Evolutionary conservation across 1,284 basidiomycete species (phyloP), one percentile per base, ranked within the genome.

Genomic region (Lignosus rhinocerotis): DNA sequence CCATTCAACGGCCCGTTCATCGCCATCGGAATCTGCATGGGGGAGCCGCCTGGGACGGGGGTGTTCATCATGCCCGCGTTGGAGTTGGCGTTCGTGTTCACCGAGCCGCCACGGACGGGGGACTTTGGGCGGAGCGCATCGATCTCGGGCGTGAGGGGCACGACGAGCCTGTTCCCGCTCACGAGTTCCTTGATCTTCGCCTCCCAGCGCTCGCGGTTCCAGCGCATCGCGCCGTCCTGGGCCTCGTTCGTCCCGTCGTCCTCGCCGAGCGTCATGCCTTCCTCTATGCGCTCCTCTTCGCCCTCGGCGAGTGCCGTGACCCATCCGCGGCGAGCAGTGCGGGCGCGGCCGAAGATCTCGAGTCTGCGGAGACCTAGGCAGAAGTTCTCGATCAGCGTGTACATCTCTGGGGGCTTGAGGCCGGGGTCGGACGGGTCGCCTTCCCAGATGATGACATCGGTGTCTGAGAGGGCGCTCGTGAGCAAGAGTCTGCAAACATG

Each of bases 391-490:
- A 98, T 92, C 33, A 98, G 82, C 10, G 89, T 89, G 76, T 98
- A 96, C 77, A 96, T 92, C 71, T 99, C 96, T 17, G 94, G 93
- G 1, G 96, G 96, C 75, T 97, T 93, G 58, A 87, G 80, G 11
- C 85, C 87, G 3, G 91, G 88, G 73, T 95, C 93, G 0, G 80
- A 73, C 52, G 86, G 74, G 67, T 94, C 92, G 34, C 91, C 91
- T 75, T 93, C 91, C 94, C 95, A 98, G 16, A 99, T 86, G 62
- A 98, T 90, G 5, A 98, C 93, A 73, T 99, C 96, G 32, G 96
- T 98, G 72, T 98, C 95, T 66, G 49, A n/a, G 49, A 51, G n/a
- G 50, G n/a, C 38, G 51, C n/a, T 46, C 34, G 42, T 19, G 49
- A 19, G 14, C 17, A 10, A 16, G 36, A 17, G 4, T 4, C 7